Evolutionary conservation across 1,139 yeast genomes (phyloP), one percentile per base, ranked within the genome.

Genomic region (Starmera stellimalicola): DNA sequence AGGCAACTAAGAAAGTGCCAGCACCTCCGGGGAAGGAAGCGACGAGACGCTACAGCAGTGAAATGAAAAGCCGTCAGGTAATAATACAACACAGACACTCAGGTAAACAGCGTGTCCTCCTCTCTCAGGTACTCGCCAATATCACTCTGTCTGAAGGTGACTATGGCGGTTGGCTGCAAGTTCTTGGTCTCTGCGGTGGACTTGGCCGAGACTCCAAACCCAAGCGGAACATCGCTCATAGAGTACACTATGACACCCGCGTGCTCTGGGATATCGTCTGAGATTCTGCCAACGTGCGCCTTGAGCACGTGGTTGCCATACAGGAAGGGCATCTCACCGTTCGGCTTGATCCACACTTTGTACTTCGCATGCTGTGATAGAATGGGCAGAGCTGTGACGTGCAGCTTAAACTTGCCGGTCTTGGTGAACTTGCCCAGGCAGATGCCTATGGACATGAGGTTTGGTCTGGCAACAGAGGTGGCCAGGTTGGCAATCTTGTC

Each of bases 111-210:
- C 26, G 96, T 83, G 58, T 91, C 98, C 66, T 91, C 98, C 51
- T 93, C 98, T 70, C 99, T 85, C 55, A 91, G 70, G 54, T 87
- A 91, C 62, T 91, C 99, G 45, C 99, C 99, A 48, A 91, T 87
- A 65, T 91, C 99, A 46, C 94, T 83, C 58, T 91, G 99, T 70
- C 98, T 78, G 58, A 84, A 91, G 9, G 94, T 94, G 12, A 88
- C 95, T 33, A 91, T 88, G 27, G 80, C 94, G 18, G 94, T 91
- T 33, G 98, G 98, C 55, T 83, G 94, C 47, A 87, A 65, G 53
- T 77, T 75, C 58, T 93, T 75, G 16, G 93, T 77, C 54, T 88
- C 98, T 30, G 75, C 69, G n/a, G 97, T 87, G 20, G 94, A 76
- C 58, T 85, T 88, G 28, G 98, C 88, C 52, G 91, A 74, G 11